Evolutionary conservation across 2,329 filamentous ascomycete species (phyloP).

Genomic region (Biscogniauxia marginata): DNA sequence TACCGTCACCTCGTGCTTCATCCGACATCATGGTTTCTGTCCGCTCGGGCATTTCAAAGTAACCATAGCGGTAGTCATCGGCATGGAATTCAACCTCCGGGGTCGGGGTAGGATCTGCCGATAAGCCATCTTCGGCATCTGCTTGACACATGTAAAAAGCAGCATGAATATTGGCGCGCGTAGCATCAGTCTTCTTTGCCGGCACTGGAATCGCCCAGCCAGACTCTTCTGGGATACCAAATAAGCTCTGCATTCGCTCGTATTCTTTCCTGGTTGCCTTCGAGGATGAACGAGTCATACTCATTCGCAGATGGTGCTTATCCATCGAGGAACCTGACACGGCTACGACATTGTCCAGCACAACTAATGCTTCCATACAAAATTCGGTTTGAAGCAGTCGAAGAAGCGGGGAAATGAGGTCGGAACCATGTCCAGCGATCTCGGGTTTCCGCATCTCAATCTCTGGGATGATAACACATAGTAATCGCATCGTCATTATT

Average conservation of each 20-base stretch:
- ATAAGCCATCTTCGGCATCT: conserved; percentile 54
- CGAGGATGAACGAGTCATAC: conserved; percentile 88
- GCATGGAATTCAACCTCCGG: conserved; percentile 90
- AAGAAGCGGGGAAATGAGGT: conserved; percentile 89
- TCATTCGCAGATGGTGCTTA: conserved; percentile 94
- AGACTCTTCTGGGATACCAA: conserved; percentile 92
- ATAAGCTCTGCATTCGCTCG: conserved; percentile 88
- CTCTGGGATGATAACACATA: conserved; percentile 80
- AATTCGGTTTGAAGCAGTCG: conserved; percentile 89
- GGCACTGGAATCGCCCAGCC: conserved; percentile 96
- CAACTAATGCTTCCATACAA: conserved; percentile 86
- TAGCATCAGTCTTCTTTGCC: conserved; percentile 82
- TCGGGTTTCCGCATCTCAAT: conserved; percentile 92
- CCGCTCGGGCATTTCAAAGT: conserved; percentile 69
- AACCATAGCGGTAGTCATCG: conserved; percentile 82
- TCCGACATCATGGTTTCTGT: conserved; percentile 94
- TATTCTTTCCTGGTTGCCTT: conserved; percentile 90
- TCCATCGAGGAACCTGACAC: conserved; percentile 92
- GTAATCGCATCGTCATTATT: conserved; percentile 85
- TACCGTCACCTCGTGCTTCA: conserved; percentile 67
- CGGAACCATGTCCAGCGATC: conserved; percentile 86
- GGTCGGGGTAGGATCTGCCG: conserved; percentile 63
- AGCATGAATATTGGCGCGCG: conserved; percentile 88
- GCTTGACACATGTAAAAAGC: conserved; percentile 92
- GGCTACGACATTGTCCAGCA: conserved; percentile 92